Base-by-base conservation (phyloP, 2,329 filamentous ascomycete species). In the Botrytis hyacinthi region DNA sequence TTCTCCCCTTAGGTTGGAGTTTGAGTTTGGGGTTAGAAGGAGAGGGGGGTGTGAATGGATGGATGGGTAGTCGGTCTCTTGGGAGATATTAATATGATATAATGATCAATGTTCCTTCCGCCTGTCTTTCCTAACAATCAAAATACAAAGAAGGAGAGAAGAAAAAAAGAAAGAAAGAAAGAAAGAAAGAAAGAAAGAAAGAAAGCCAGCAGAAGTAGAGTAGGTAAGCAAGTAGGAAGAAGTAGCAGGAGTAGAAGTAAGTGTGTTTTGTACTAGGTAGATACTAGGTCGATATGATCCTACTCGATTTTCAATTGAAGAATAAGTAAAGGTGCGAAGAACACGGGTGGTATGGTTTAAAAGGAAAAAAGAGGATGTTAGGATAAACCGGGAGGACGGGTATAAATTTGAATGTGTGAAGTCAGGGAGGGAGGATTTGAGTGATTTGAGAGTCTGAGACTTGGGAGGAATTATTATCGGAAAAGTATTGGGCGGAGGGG, bases 401-500 rank as follows among this genome's bases (percentile, higher is more conserved):
- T 44, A 44, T 32, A 40, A 29, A 44, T 44, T 63, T 63, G 51
- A 18, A 32, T 18, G n/a, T 62, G 61, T 42, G 26, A 29, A 63
- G 37, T 63, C 37, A 63, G 61, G 61, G 61, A 63, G 61, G 61
- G 40, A 54, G n/a, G 51, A 51, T 51, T 51, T 26, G 48, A 54
- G 26, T 4, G 46, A 48, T 51, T 51, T 14, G 48, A 14, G 51
- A 57, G 14, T 57, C 3, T 57, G 59, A 26, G 59, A 16, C 32
- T 40, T 29, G 61, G 40, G 61, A 65, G 61, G 61, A 29, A 66
- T 66, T 66, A n/a, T 48, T 6, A n/a, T 66, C 63, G 63, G 44
- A 22, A 35, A 48, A 51, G 63, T 42, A 48, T 48, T 63, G 26
- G 51, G 51, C n/a, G 51, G n/a, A 29, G 26, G n/a, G 51, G 51